A percentile compares a stretch with the other conserved stretches of the same genome.
Conservation (phyloP, 108 stramenopile genomes). For the Cyclotella cryptica region DNA sequence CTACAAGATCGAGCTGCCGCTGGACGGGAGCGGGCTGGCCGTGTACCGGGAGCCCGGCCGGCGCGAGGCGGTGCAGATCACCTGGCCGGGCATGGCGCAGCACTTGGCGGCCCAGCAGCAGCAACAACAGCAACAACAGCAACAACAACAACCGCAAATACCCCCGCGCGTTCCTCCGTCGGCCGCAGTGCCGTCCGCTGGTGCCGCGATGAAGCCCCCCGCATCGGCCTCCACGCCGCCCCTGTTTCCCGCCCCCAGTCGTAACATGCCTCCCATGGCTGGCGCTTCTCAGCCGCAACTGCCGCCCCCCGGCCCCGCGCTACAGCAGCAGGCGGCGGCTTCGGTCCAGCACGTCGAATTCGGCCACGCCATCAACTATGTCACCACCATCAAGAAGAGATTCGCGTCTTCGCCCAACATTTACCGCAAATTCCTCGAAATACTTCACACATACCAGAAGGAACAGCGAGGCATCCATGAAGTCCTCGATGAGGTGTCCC, state of each 20-base stretch:
- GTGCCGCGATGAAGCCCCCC: not conserved
- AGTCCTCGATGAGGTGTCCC: conserved; percentile 94
- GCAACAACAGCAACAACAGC: conserved; percentile 25
- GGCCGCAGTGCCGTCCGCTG: not conserved
- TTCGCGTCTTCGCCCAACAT: conserved; percentile 95
- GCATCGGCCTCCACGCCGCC: not conserved
- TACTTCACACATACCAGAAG: conserved; percentile 98
- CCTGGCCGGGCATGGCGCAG: conserved; percentile 34
- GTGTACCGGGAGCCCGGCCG: conserved; percentile 86
- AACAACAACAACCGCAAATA: not conserved
- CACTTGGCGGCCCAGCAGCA: conserved; percentile 27
- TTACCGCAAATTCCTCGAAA: conserved; percentile 98
- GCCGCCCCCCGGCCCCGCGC: not conserved
- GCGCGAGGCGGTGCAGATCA: conserved; percentile 63
- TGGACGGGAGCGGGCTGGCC: conserved; percentile 80
- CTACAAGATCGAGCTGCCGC: conserved; percentile 95
- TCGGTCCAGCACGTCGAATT: conserved; percentile 88
- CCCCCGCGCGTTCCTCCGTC: not conserved
- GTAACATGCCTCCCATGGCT: not conserved
- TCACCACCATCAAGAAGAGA: conserved; percentile 96
- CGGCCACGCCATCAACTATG: conserved; percentile 99
- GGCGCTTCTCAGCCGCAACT: not conserved
- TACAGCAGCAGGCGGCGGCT: not conserved
- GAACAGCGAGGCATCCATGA: conserved; percentile 99
- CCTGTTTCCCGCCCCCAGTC: not conserved